A percentile compares a stretch with the other conserved stretches of the same genome.
Evolutionary conservation across 2,329 filamentous ascomycete genomes (phyloP).

Genomic region (Talaromyces amestolkiae): DNA sequence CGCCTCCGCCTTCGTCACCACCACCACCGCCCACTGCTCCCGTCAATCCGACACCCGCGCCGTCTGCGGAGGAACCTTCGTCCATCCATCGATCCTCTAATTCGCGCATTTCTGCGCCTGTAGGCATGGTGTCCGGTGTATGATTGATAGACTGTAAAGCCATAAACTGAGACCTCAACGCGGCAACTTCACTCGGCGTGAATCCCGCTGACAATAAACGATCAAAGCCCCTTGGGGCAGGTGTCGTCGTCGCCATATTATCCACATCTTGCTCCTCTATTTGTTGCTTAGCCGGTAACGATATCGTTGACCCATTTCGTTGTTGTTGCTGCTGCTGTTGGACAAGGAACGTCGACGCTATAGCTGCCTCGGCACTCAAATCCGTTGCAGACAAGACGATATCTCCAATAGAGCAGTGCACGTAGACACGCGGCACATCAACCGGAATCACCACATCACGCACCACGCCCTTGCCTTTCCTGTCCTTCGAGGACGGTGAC

Average conservation of each 20-base stretch:
- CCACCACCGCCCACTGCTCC: conserved; percentile 38
- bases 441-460: conserved; percentile 54
- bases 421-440: conserved; percentile 65
- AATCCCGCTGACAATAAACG: conserved; percentile 79
- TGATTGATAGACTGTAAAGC: conserved; percentile 77
- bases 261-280: conserved; percentile 14
- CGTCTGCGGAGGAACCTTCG: conserved; percentile 49
- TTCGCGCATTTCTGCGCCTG: conserved; percentile 67
- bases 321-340: conserved; percentile 19
- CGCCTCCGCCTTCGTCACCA: conserved; percentile 33
- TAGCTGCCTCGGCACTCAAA: conserved; percentile 62
- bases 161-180: conserved; percentile 82
- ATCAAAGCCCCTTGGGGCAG: conserved; percentile 78
- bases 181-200: conserved; percentile 75
- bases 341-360: conserved; percentile 30
- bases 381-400: conserved; percentile 67
- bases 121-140: conserved; percentile 86
- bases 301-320: neutral
- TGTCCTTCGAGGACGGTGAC: conserved; percentile 19
- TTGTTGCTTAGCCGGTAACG: neutral
- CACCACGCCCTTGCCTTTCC: conserved; percentile 58
- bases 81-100: conserved; percentile 94
- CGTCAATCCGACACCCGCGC: conserved; percentile 34
- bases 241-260: conserved; percentile 39
- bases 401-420: conserved; percentile 88